phyloP scores from a whole-genome alignment of 2,329 filamentous ascomycete genomes.

The Diaporthe destruens region DNA sequence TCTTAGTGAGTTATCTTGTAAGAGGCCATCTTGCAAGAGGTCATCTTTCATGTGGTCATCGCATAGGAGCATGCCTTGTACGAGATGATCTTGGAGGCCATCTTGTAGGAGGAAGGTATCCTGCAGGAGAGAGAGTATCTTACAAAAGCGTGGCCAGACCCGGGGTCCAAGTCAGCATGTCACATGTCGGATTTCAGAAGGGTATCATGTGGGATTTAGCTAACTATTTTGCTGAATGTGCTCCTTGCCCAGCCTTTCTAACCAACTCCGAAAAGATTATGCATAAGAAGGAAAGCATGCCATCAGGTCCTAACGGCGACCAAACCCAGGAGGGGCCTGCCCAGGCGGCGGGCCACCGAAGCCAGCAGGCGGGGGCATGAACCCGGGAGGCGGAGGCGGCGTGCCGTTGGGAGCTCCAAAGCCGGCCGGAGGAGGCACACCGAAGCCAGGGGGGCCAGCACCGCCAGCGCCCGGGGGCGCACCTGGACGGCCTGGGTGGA shows the following conservation, averaged over 20 bases:
- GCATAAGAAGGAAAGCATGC: neutral
- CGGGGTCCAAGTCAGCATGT: neutral
- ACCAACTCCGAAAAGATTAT: neutral
- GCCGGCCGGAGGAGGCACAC: conserved; percentile 52
- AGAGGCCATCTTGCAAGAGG: too few species aligned
- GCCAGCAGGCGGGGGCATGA: conserved; percentile 58
- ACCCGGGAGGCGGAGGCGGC: conserved; percentile 54
- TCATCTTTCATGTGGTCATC: too few species aligned
- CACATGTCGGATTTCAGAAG: neutral
- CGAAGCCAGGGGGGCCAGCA: conserved; percentile 54
- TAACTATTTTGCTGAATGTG: neutral
- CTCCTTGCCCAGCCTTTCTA: neutral
- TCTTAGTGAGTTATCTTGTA: neutral
- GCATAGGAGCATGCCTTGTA: too few species aligned
- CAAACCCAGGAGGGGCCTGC: conserved; percentile 46
- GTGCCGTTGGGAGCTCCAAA: conserved; percentile 55
- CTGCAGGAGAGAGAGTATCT: too few species aligned
- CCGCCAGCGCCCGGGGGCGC: conserved; percentile 49
- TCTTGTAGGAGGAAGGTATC: too few species aligned
- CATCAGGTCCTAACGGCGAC: conserved; percentile 31
- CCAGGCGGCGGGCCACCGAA: conserved; percentile 39
- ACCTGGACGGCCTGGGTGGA: conserved; percentile 59
- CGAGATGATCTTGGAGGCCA: too few species aligned
- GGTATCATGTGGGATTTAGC: neutral
- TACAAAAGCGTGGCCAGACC: neutral